Evolutionary conservation across 2,329 filamentous ascomycete species (phyloP).

Genomic region (Chrysoporthe deuterocubensis): DNA sequence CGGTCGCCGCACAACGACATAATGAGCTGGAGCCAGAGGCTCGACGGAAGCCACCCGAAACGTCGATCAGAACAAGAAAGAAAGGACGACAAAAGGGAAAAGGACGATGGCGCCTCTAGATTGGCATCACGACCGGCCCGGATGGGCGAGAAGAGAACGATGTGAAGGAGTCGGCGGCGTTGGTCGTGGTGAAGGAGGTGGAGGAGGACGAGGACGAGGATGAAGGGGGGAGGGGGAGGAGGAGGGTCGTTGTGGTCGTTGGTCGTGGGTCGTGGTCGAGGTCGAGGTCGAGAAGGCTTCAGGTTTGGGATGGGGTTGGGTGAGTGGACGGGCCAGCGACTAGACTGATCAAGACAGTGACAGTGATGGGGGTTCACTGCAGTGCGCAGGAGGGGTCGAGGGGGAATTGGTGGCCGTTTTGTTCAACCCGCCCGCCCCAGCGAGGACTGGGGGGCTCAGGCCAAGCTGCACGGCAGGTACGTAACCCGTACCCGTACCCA

Average conservation of each 20-base stretch:
- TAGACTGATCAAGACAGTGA: neutral
- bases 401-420: slow-evolving; percentile 14
- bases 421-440: slow-evolving; percentile 13
- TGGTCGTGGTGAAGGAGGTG: neutral
- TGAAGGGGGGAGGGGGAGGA: neutral
- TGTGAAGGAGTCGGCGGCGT: slow-evolving; percentile 1
- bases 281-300: neutral
- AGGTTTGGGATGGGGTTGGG: slow-evolving; percentile 6
- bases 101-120: slow-evolving; percentile 4
- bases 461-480: slow-evolving; percentile 14
- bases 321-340: slow-evolving; percentile 7
- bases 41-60: slow-evolving; percentile 20
- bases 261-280: slow-evolving; percentile 3
- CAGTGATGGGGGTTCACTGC: neutral
- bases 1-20: slow-evolving; percentile 28
- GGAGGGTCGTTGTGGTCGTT: neutral
- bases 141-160: slow-evolving; percentile 4
- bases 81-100: slow-evolving; percentile 1
- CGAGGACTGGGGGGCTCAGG: slow-evolving; percentile 1
- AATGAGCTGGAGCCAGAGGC: slow-evolving; percentile 21
- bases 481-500: neutral
- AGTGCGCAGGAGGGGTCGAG: slow-evolving; percentile 9
- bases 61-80: slow-evolving; percentile 7
- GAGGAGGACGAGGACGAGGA: neutral
- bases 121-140: slow-evolving; percentile 9